A percentile compares a stretch with the other conserved stretches of the same genome.
phyloP scores from a whole-genome alignment of 2,329 filamentous ascomycete genomes.

The Pseudogymnoascus pannorum region DNA sequence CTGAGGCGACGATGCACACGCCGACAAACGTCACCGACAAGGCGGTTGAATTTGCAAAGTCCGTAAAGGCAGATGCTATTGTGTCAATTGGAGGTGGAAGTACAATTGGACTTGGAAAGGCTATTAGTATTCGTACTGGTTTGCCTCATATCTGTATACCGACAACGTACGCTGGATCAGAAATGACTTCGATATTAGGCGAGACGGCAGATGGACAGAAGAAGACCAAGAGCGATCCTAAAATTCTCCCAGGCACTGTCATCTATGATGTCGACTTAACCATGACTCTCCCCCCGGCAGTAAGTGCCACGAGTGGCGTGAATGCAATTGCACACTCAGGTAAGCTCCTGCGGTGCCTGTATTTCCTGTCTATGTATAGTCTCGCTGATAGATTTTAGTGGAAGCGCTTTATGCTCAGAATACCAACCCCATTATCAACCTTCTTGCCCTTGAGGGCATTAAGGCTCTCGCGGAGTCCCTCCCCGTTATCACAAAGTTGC shows the following conservation, averaged over 20 bases:
- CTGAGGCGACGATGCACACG: slow-evolving; percentile 56
- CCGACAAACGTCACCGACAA: slow-evolving; percentile 49
- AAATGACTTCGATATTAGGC: slow-evolving; percentile 59
- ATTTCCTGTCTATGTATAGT: background rate
- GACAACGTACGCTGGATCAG: slow-evolving; percentile 55
- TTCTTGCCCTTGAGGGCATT: slow-evolving; percentile 52
- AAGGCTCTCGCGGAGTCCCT: slow-evolving; percentile 46
- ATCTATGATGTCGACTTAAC: slow-evolving; percentile 60
- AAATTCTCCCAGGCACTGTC: slow-evolving; percentile 52
- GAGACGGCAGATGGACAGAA: slow-evolving; percentile 53
- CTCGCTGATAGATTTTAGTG: slow-evolving; percentile 30
- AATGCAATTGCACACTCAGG: slow-evolving; percentile 54
- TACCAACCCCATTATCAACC: slow-evolving; percentile 50
- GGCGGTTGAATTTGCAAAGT: slow-evolving; percentile 41
- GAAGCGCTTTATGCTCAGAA: slow-evolving; percentile 57
- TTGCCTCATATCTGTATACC: slow-evolving; percentile 53
- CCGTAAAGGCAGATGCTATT: slow-evolving; percentile 43
- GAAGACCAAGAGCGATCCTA: slow-evolving; percentile 48
- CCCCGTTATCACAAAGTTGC: slow-evolving; percentile 39
- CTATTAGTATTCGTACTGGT: slow-evolving; percentile 43
- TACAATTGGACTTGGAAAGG: slow-evolving; percentile 55
- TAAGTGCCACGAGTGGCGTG: slow-evolving; percentile 52
- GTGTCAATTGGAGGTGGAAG: slow-evolving; percentile 57
- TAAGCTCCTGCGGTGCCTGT: background rate
- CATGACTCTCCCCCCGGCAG: slow-evolving; percentile 44